Base-by-base conservation (phyloP, 2,329 filamentous ascomycete genomes). In the Neopestalotiopsis sp. region DNA sequence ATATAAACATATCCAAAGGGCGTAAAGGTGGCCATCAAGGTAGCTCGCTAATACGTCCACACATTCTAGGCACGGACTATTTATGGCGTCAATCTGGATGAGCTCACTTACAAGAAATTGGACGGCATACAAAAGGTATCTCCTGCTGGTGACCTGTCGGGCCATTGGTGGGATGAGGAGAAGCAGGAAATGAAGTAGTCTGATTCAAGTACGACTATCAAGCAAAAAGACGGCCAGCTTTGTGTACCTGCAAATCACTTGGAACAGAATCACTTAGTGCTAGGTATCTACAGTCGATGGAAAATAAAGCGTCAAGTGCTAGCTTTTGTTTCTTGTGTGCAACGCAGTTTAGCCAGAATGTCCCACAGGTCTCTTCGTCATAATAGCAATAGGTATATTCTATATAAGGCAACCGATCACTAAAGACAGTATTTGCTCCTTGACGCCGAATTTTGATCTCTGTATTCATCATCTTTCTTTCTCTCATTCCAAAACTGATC, bases 41-140 rank as follows among this genome's bases (percentile, higher is more conserved):
- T 62, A 20, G 30, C 30, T 40, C 28, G 32, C 59, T 62, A 40
- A 62, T 20, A 52, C 17, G 24, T 38, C 3, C n/a, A 38, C 59
- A 3, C 20, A 59, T 34, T 20, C n/a, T 40, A 84, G 83, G 79
- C 76, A 9, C 81, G 84, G 42, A 75, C 82, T 1, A 76, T 85
- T 69, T 78, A 84, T 71, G 77, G 77, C 52, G 71, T 85, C 49
- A 77, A 85, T 38, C 72, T 85, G 4, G 80, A 81, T 66, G 73
- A 74, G 14, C 74, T 85, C 32, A 74, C 74, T 2, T 81, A 81
- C 65, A 69, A 72, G 40, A 78, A 80, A 67, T 66, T 76, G 10
- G 79, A 85, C 68, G 84, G 84, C 1, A 52, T 74, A 40, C 74
- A 79, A 9, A 71, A 63, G 4, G 68, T 83, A 7, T 38, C 69